phyloP scores from a whole-genome alignment of 768 basidiomycete species.

The Psilocybe cyanescens region DNA sequence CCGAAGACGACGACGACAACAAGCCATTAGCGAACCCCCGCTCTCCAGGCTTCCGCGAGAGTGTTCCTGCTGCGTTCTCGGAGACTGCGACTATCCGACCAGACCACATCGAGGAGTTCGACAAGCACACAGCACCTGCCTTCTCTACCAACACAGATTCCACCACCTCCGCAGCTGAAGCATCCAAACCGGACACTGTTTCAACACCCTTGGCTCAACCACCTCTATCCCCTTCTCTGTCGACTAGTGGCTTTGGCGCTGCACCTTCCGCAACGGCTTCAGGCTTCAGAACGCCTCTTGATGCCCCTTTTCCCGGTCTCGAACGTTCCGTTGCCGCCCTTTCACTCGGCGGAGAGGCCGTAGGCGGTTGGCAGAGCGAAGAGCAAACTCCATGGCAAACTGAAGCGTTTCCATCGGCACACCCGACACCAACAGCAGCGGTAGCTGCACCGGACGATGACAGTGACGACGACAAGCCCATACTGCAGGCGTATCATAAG shows the following conservation, averaged over 20 bases:
- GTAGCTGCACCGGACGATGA: constrained; percentile 55
- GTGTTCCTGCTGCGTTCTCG: constrained; percentile 42
- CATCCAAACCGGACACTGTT: constrained; percentile 6
- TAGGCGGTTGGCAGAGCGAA: constrained; percentile 57
- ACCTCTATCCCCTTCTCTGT: constrained; percentile 5
- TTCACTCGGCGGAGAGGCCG: constrained; percentile 38
- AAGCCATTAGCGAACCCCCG: constrained; percentile 31
- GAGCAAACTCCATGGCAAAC: constrained; percentile 42
- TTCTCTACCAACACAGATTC: constrained; percentile 8
- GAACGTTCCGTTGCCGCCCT: constrained; percentile 41
- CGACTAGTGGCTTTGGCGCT: constrained; percentile 4
- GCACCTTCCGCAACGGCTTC: constrained; percentile 21
- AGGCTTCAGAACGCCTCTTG: constrained; percentile 38
- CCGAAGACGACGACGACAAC: constrained; percentile 40
- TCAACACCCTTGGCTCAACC: constrained; percentile 5
- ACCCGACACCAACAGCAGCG: constrained; percentile 36
- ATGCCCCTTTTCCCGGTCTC: constrained; percentile 26
- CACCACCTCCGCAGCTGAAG: constrained; percentile 4
- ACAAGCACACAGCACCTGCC: constrained; percentile 15
- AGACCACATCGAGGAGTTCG: constrained; percentile 27
- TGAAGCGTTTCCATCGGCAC: constrained; percentile 24
- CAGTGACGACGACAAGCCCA: constrained; percentile 71
- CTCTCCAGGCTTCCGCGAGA: constrained; percentile 61
- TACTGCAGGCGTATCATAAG: constrained; percentile 48
- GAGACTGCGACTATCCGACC: constrained; percentile 49